Evolutionary conservation across 2,329 filamentous ascomycete species (phyloP).

Genomic region (Beauveria australis): DNA sequence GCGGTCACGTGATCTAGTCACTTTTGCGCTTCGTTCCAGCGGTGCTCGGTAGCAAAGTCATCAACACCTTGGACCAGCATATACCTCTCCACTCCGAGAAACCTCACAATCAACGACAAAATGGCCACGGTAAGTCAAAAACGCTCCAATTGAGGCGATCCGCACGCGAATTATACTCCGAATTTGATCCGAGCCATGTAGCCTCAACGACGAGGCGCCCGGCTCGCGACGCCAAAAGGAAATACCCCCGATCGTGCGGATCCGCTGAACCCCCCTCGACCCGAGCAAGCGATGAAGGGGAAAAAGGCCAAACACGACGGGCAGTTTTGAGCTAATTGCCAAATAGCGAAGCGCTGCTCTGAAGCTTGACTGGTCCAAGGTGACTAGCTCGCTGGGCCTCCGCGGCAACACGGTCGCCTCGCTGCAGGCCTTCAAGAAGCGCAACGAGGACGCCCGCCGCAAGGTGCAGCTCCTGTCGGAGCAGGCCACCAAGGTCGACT

Average conservation of each 20-base stretch:
- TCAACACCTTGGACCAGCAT: conserved; percentile 38
- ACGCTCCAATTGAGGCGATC: conserved; percentile 21
- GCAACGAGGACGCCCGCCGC: conserved; percentile 97
- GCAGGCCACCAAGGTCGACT: conserved; percentile 82
- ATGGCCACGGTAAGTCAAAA: conserved; percentile 59
- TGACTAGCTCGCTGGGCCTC: conserved; percentile 89
- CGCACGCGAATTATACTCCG: not conserved
- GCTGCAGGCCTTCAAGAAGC: conserved; percentile 97
- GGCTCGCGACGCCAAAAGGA: not conserved
- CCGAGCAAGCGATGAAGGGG: not conserved
- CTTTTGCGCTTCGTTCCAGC: conserved; percentile 16
- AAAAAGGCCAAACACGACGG: not conserved
- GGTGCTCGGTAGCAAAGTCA: conserved; percentile 33
- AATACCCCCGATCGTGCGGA: not conserved
- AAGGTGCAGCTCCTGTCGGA: conserved; percentile 79
- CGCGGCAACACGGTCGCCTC: conserved; percentile 87
- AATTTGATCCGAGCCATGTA: not conserved
- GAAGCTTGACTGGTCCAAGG: conserved; percentile 98
- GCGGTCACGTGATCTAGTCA: conserved; percentile 11
- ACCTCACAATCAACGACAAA: conserved; percentile 43
- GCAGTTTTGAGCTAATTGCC: not conserved
- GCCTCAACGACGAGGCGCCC: not conserved
- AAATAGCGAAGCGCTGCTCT: conserved; percentile 89
- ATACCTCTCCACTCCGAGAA: conserved; percentile 39
- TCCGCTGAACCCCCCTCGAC: conserved; percentile 13